Conservation (phyloP, 2,329 filamentous ascomycete species). For the Arthrinium puccinioides region DNA sequence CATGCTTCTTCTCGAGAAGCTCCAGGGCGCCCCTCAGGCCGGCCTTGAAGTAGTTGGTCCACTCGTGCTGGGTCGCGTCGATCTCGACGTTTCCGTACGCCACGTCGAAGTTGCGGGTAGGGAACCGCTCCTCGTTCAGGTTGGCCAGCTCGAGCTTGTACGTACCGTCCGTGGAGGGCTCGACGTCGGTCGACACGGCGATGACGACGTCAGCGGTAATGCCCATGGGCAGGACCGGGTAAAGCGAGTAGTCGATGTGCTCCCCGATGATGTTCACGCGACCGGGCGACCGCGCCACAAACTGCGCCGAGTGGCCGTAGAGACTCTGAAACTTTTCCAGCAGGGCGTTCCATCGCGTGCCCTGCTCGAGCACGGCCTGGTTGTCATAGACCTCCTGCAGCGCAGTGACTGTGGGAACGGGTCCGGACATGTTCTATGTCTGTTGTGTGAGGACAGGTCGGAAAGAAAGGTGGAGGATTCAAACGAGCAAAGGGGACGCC, state of each 20-base stretch:
- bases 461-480: neutral
- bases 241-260: constrained; percentile 98
- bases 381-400: constrained; percentile 78
- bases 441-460: neutral
- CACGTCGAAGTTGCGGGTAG: constrained; percentile 66
- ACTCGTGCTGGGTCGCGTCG: constrained; percentile 79
- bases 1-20: constrained; percentile 62
- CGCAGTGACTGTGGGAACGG: constrained; percentile 67
- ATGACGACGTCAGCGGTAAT: constrained; percentile 87
- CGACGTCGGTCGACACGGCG: constrained; percentile 55
- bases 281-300: constrained; percentile 84
- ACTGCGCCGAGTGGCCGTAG: constrained; percentile 67
- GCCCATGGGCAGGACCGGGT: constrained; percentile 92
- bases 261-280: constrained; percentile 98
- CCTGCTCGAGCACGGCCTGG: constrained; percentile 61
- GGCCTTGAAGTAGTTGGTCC: constrained; percentile 98
- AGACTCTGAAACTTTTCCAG: constrained; percentile 61
- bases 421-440: constrained; percentile 36
- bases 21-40: constrained; percentile 77
- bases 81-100: constrained; percentile 64
- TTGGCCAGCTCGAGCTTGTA: constrained; percentile 75
- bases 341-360: constrained; percentile 67
- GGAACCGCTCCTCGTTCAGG: constrained; percentile 67
- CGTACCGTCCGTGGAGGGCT: constrained; percentile 38
- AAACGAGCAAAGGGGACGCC: too few species aligned